These are phyloP conservation scores for Phytophthora multivora DNA, from an alignment of 352 stramenopile genomes.

Conservation along the genomic window DNA sequence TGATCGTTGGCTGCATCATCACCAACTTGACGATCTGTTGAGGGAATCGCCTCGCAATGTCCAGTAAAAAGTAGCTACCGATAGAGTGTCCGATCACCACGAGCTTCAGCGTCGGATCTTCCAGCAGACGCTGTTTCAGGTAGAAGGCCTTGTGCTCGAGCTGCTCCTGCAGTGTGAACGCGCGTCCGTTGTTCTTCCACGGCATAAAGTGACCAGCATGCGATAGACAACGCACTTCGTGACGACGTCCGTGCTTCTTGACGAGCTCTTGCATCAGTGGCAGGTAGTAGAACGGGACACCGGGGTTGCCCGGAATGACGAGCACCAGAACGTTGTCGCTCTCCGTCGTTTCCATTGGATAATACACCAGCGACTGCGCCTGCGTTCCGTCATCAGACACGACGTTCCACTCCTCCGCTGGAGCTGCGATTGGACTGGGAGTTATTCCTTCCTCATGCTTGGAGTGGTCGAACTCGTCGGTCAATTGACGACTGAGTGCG, in stretches of 20 bases:
- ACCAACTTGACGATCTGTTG: slow-evolving; percentile 62
- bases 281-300: slow-evolving; percentile 67
- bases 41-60: slow-evolving; percentile 59
- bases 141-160: slow-evolving; percentile 63
- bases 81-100: slow-evolving; percentile 77
- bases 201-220: slow-evolving; percentile 72
- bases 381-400: slow-evolving; percentile 44
- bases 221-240: slow-evolving; percentile 66
- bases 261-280: slow-evolving; percentile 67
- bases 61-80: slow-evolving; percentile 55
- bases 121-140: slow-evolving; percentile 39
- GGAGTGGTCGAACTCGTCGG: slow-evolving; percentile 10
- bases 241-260: slow-evolving; percentile 27
- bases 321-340: slow-evolving; percentile 54
- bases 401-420: slow-evolving; percentile 58
- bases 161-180: slow-evolving; percentile 64
- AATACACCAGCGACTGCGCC: slow-evolving; percentile 56
- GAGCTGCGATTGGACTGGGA: slow-evolving; percentile 10
- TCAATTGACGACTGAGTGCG: slow-evolving; percentile 37
- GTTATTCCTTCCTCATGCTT: slow-evolving; percentile 8
- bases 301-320: slow-evolving; percentile 70
- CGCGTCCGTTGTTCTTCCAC: slow-evolving; percentile 57
- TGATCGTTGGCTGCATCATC: slow-evolving; percentile 75
- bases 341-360: slow-evolving; percentile 17
- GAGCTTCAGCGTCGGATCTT: slow-evolving; percentile 52